Conservation (phyloP, 306 rosid genomes). For the Pyrus betulifolia region DNA sequence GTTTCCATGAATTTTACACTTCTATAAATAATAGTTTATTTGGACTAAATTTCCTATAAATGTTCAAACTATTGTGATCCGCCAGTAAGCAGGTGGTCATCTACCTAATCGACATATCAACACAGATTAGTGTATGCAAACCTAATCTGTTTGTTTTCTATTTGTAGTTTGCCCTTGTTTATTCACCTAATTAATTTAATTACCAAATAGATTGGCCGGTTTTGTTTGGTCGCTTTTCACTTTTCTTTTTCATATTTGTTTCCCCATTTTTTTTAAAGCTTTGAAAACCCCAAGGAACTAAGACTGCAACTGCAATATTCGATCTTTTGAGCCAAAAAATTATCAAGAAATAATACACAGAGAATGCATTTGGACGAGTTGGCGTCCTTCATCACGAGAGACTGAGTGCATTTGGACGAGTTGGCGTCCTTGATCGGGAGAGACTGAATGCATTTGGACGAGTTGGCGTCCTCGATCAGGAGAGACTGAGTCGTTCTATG, state of each 20-base stretch:
- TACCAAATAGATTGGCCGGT: background rate
- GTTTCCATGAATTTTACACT: background rate
- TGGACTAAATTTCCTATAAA: background rate
- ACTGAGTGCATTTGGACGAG: background rate
- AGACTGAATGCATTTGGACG: conserved; percentile 6
- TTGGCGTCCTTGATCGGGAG: background rate
- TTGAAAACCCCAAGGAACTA: background rate
- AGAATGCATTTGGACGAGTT: conserved; percentile 3
- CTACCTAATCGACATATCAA: background rate
- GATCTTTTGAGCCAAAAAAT: background rate
- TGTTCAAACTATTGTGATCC: background rate
- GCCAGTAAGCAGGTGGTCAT: background rate
- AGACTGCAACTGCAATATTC: background rate
- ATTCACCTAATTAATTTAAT: background rate
- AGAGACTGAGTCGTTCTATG: background rate
- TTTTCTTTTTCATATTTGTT: no score
- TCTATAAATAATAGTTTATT: background rate
- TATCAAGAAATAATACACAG: background rate
- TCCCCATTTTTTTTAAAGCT: background rate
- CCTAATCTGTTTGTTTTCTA: background rate
- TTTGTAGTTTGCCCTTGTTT: background rate
- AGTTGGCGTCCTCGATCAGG: background rate
- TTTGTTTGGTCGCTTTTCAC: background rate
- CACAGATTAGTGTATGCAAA: background rate
- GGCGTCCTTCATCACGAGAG: background rate